Evolutionary conservation across 2,329 filamentous ascomycete genomes (phyloP).

Genomic region (Chrysoporthe puriensis): DNA sequence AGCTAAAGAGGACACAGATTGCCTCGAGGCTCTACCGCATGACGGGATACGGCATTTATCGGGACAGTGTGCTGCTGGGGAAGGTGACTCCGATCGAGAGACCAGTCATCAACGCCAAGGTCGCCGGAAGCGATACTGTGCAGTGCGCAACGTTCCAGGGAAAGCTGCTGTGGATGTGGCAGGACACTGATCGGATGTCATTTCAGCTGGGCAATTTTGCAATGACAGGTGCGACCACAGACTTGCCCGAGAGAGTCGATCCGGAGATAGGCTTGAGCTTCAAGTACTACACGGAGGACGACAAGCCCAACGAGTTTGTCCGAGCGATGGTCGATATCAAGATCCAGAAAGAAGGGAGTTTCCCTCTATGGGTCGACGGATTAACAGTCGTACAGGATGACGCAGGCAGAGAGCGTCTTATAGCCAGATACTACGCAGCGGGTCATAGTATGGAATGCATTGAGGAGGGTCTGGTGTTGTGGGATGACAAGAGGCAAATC

Average conservation of each 20-base stretch:
- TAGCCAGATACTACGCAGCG: slow-evolving; percentile 23
- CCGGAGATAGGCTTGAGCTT: slow-evolving; percentile 22
- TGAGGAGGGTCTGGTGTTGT: slow-evolving; percentile 22
- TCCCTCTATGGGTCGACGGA: slow-evolving; percentile 27
- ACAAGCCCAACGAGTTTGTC: slow-evolving; percentile 16
- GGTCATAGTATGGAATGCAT: slow-evolving; percentile 12
- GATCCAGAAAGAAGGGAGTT: slow-evolving; percentile 15
- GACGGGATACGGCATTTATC: slow-evolving; percentile 27
- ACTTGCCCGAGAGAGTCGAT: slow-evolving; percentile 17
- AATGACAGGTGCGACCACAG: slow-evolving; percentile 27
- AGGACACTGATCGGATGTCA: slow-evolving; percentile 27
- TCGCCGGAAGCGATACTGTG: slow-evolving; percentile 28
- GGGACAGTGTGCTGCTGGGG: slow-evolving; percentile 24
- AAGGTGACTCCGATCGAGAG: slow-evolving; percentile 16
- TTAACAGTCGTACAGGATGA: slow-evolving; percentile 21
- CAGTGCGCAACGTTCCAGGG: slow-evolving; percentile 22
- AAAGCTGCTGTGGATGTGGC: slow-evolving; percentile 29
- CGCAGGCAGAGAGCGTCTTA: slow-evolving; percentile 11
- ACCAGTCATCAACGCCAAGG: slow-evolving; percentile 24
- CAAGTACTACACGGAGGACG: slow-evolving; percentile 21
- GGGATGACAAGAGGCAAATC: slow-evolving; percentile 20
- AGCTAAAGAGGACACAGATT: slow-evolving; percentile 25
- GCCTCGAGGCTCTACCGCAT: slow-evolving; percentile 26
- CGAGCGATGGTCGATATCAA: slow-evolving; percentile 22
- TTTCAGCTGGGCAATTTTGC: slow-evolving; percentile 27